Percentiles rank a stretch among this genome's conserved stretches.
phyloP scores from a whole-genome alignment of 1,284 basidiomycete species.

The Trametes sp. region DNA sequence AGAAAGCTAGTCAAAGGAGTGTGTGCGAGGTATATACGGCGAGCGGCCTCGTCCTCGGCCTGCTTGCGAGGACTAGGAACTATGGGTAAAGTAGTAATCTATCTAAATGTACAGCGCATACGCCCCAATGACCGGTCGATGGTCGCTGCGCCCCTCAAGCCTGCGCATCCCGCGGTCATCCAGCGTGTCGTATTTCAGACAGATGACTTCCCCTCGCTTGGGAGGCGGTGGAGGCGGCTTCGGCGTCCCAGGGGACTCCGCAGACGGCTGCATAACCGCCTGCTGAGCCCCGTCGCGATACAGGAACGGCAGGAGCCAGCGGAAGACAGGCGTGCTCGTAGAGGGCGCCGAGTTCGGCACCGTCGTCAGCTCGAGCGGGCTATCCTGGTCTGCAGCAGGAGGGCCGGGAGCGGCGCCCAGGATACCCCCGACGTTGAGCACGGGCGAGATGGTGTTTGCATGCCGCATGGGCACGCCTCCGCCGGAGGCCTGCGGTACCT shows the following conservation, averaged over 20 bases:
- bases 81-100: constrained; percentile 8
- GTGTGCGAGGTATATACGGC: constrained; percentile 13
- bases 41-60: neutral
- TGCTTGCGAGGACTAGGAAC: neutral
- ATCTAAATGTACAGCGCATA: constrained; percentile 67
- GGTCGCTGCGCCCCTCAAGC: constrained; percentile 81
- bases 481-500: constrained; percentile 14
- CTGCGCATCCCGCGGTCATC: constrained; percentile 80
- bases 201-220: constrained; percentile 68
- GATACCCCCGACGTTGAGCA: constrained; percentile 13
- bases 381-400: neutral
- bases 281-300: constrained; percentile 36
- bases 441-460: constrained; percentile 28
- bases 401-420: constrained; percentile 8
- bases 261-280: constrained; percentile 6
- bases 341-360: constrained; percentile 41
- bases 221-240: constrained; percentile 40
- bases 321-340: constrained; percentile 44
- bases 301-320: constrained; percentile 69
- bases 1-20: constrained; percentile 10
- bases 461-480: constrained; percentile 25
- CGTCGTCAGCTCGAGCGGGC: constrained; percentile 6
- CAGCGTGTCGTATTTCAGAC: constrained; percentile 74
- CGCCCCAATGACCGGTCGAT: constrained; percentile 80
- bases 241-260: constrained; percentile 39